Evolutionary conservation across 306 rosid species (phyloP).

Genomic region (Oemleria cerasiformis): DNA sequence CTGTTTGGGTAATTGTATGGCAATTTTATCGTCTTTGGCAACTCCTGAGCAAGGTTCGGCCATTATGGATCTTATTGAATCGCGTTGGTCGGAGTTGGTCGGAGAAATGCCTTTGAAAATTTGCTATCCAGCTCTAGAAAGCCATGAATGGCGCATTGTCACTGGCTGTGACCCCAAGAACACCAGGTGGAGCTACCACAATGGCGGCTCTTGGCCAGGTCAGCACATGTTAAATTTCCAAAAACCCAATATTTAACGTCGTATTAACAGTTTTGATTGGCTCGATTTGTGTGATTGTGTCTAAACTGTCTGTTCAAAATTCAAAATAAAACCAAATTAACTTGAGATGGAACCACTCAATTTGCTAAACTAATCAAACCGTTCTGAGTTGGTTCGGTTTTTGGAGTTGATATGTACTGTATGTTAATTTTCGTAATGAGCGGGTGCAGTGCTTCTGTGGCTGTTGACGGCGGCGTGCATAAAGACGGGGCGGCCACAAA

Average conservation of each 20-base stretch:
- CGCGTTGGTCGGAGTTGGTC: conserved; percentile 39
- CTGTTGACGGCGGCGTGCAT: conserved; percentile 36
- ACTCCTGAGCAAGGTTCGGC: conserved; percentile 38
- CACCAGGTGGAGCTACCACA: conserved; percentile 43
- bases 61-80: conserved; percentile 39
- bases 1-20: conserved; percentile 39
- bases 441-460: conserved; percentile 33
- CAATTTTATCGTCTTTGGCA: conserved; percentile 36
- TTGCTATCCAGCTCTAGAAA: conserved; percentile 31
- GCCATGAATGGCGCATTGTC: conserved; percentile 30
- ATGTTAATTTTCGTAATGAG: not conserved
- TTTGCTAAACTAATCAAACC: no score
- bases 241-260: no score
- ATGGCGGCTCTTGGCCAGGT: conserved; percentile 52
- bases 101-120: conserved; percentile 42
- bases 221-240: not conserved
- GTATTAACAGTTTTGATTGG: no score
- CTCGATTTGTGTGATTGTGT: no score
- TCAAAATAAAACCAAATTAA: no score
- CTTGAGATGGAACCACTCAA: no score
- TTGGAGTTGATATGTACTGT: not conserved
- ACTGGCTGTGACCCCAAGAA: conserved; percentile 44
- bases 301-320: no score
- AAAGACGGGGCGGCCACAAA: conserved; percentile 35
- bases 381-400: no score